phyloP scores from a whole-genome alignment of 1,284 basidiomycete genomes.

The Mycena citricolor region DNA sequence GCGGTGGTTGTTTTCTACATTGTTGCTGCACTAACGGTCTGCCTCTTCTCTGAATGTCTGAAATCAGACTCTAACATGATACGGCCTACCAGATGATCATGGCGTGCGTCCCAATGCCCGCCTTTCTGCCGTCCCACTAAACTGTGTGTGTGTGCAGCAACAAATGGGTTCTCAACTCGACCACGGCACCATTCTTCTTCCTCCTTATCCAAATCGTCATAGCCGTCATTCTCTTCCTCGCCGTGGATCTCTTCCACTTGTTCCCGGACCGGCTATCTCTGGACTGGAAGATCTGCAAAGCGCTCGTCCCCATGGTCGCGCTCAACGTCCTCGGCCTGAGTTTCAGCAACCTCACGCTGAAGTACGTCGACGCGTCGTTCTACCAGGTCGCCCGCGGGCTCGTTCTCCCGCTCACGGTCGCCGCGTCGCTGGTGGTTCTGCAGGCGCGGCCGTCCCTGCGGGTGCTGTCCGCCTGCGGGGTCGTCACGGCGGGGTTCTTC shows the following conservation, averaged over 20 bases:
- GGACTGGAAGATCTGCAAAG: constrained; percentile 62
- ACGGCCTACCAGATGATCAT: constrained; percentile 65
- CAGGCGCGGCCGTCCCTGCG: constrained; percentile 66
- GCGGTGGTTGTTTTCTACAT: constrained; percentile 77
- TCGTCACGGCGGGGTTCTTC: constrained; percentile 85
- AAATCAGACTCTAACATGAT: constrained; percentile 15
- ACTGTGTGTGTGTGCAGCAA: constrained; percentile 47
- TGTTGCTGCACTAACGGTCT: constrained; percentile 73
- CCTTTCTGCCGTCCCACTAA: background rate
- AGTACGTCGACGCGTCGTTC: constrained; percentile 90
- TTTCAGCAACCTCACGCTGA: constrained; percentile 87
- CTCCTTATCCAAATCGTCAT: constrained; percentile 79
- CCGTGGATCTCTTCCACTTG: constrained; percentile 59
- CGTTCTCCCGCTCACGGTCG: constrained; percentile 83
- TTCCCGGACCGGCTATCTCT: constrained; percentile 63
- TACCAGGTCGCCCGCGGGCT: constrained; percentile 87
- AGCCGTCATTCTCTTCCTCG: constrained; percentile 71
- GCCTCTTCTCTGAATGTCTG: background rate
- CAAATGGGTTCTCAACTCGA: constrained; percentile 78
- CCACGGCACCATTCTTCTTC: constrained; percentile 78
- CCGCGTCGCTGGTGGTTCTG: constrained; percentile 72
- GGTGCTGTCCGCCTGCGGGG: constrained; percentile 65
- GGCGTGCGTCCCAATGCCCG: constrained; percentile 48
- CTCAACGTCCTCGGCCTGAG: constrained; percentile 81
- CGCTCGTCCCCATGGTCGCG: constrained; percentile 67